Conservation (phyloP, 1,284 basidiomycete genomes). For the Cystobasidium slooffiae region DNA sequence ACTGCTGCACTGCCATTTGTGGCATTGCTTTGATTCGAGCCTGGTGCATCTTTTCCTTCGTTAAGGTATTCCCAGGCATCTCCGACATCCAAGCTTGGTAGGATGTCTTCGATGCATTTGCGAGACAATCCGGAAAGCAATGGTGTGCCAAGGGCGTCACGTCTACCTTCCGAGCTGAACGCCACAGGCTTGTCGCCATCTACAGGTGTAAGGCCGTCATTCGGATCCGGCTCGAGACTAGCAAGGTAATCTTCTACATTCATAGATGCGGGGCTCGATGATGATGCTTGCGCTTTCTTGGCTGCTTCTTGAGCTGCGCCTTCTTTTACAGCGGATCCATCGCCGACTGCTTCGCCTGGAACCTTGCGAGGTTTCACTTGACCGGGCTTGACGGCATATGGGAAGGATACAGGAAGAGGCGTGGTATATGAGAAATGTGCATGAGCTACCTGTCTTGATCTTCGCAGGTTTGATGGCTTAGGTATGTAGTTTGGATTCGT, state of each 20-base stretch:
- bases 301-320: constrained; percentile 40
- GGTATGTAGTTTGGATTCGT: constrained; percentile 31
- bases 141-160: constrained; percentile 56
- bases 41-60: constrained; percentile 56
- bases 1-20: constrained; percentile 48
- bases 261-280: constrained; percentile 58
- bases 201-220: constrained; percentile 65
- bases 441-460: constrained; percentile 45
- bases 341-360: constrained; percentile 28
- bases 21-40: constrained; percentile 52
- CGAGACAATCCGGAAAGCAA: constrained; percentile 70
- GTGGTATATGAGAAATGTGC: constrained; percentile 80
- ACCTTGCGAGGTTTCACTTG: constrained; percentile 46
- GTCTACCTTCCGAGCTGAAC: constrained; percentile 45
- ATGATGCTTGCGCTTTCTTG: constrained; percentile 25
- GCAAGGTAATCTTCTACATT: constrained; percentile 64
- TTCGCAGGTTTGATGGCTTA: constrained; percentile 49
- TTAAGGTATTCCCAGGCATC: constrained; percentile 72
- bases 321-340: constrained; percentile 27
- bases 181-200: constrained; percentile 54
- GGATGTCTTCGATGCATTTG: constrained; percentile 70
- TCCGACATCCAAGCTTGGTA: constrained; percentile 86
- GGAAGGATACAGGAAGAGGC: constrained; percentile 82
- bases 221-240: constrained; percentile 71
- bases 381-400: constrained; percentile 68